Evolutionary conservation across 2,329 filamentous ascomycete genomes (phyloP).

Genomic region (Phialophora tarda): DNA sequence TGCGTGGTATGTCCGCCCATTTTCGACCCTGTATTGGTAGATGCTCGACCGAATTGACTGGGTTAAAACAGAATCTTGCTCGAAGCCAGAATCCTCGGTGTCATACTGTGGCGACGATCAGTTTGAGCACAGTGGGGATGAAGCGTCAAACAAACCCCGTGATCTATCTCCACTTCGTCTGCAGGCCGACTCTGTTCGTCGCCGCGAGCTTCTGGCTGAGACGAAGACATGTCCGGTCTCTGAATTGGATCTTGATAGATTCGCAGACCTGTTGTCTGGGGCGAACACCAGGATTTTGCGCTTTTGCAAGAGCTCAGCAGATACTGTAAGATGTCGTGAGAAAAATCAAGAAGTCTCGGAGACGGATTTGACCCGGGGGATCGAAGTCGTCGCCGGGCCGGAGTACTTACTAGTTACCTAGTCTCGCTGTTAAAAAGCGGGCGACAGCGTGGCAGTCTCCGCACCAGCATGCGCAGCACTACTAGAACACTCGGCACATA

Average conservation of each 20-base stretch:
- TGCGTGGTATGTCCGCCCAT: slow-evolving; percentile 37
- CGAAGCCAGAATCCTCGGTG: slow-evolving; percentile 21
- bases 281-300: background rate
- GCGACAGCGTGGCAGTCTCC: slow-evolving; percentile 3
- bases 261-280: background rate
- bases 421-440: slow-evolving; percentile 1
- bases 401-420: background rate
- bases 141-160: slow-evolving; percentile 6
- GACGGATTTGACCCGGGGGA: background rate
- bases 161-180: slow-evolving; percentile 9
- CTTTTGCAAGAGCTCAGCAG: background rate
- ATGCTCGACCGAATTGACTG: slow-evolving; percentile 19
- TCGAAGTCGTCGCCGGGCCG: background rate
- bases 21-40: slow-evolving; percentile 28
- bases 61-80: slow-evolving; percentile 17
- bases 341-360: background rate
- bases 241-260: background rate
- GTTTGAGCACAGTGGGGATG: background rate
- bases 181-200: background rate
- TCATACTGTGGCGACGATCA: slow-evolving; percentile 20
- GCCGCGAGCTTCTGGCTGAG: background rate
- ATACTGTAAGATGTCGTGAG: background rate
- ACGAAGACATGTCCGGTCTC: background rate
- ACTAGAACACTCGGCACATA: background rate
- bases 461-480: background rate